Percentiles rank a stretch among this genome's conserved stretches.
Evolutionary conservation across 495 filamentous ascomycete genomes (phyloP).

Genomic region (Penicillium arizonense): DNA sequence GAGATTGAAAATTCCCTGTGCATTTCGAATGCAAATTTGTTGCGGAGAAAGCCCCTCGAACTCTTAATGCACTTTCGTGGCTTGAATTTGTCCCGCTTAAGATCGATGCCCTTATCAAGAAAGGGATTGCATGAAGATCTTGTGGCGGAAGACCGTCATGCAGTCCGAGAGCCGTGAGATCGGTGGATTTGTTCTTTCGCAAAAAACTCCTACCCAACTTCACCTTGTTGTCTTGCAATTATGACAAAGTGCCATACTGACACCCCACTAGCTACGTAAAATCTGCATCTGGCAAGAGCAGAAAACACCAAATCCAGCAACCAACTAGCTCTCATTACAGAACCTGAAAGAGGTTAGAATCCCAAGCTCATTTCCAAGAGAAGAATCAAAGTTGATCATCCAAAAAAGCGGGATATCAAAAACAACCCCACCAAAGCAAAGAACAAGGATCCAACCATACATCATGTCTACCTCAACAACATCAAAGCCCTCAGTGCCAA

Average conservation of each 20-base stretch:
- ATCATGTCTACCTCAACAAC: conserved; percentile 17
- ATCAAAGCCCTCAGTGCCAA: conserved; percentile 32
- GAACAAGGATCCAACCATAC: not conserved
- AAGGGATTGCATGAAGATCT: conserved; percentile 3
- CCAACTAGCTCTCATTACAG: too few species aligned
- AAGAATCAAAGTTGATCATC: too few species aligned
- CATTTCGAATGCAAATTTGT: not conserved
- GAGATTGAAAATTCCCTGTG: conserved; percentile 3
- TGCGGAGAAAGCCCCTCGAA: not conserved
- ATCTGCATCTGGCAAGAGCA: not conserved
- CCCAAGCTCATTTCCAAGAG: too few species aligned
- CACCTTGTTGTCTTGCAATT: not conserved
- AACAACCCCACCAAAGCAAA: conserved; percentile 3
- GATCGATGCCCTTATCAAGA: conserved; percentile 20
- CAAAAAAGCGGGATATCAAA: conserved; percentile 2
- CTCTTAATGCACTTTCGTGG: not conserved
- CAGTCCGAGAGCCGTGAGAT: too few species aligned
- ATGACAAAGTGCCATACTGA: not conserved
- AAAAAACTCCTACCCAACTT: not conserved
- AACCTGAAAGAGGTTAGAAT: too few species aligned
- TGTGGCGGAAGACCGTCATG: not conserved
- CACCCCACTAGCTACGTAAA: conserved; percentile 5
- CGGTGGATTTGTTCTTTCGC: too few species aligned
- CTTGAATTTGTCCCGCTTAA: not conserved
- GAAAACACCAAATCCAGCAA: too few species aligned